Conservation (phyloP, 345 rosid genomes). For the Camelina laxa region DNA sequence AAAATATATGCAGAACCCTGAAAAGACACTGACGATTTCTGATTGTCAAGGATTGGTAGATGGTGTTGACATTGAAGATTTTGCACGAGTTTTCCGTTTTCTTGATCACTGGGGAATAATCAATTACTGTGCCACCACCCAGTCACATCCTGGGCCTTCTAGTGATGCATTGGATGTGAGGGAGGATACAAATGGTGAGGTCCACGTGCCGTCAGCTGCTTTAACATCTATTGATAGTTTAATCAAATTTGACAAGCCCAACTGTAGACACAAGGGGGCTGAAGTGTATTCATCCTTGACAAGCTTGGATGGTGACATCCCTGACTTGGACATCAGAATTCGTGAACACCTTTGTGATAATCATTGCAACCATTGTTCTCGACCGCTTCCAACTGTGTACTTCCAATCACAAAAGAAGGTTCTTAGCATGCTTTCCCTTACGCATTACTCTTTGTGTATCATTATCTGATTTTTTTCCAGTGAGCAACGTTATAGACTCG, state of each 20-base stretch:
- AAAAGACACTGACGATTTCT: slow-evolving; percentile 65
- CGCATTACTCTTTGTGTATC: slow-evolving; percentile 19
- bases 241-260: slow-evolving; percentile 97
- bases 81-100: slow-evolving; percentile 81
- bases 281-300: slow-evolving; percentile 64
- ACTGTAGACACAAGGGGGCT: slow-evolving; percentile 77
- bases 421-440: slow-evolving; percentile 33
- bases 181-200: slow-evolving; percentile 88
- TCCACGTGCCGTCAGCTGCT: slow-evolving; percentile 90
- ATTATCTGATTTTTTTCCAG: slow-evolving; percentile 6
- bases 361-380: slow-evolving; percentile 76
- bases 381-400: slow-evolving; percentile 62
- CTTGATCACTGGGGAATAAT: slow-evolving; percentile 99
- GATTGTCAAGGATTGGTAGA: slow-evolving; percentile 71
- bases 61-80: slow-evolving; percentile 70
- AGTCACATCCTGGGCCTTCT: slow-evolving; percentile 58
- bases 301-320: slow-evolving; percentile 52
- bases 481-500: neutral
- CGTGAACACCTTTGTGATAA: slow-evolving; percentile 87
- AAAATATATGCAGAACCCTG: slow-evolving; percentile 86
- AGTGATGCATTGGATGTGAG: slow-evolving; percentile 63
- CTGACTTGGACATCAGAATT: slow-evolving; percentile 88
- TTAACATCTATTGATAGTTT: slow-evolving; percentile 96
- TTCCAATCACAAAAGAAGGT: slow-evolving; percentile 97
- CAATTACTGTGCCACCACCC: slow-evolving; percentile 76